phyloP scores from a whole-genome alignment of 2,329 filamentous ascomycete genomes.

The Colletotrichum sublineola region DNA sequence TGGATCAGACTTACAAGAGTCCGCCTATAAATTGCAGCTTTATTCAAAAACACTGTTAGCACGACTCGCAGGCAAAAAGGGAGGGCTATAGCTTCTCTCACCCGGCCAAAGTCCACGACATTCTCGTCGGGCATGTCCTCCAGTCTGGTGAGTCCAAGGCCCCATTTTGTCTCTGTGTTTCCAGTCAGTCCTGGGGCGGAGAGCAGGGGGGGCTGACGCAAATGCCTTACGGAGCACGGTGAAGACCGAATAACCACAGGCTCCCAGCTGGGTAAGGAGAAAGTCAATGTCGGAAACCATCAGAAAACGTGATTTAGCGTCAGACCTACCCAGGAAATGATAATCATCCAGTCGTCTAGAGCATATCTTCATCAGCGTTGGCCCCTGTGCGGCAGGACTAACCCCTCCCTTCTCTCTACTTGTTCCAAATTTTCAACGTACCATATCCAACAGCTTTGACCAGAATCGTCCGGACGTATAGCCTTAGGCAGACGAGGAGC shows the following conservation, averaged over 20 bases:
- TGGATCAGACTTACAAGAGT: slow-evolving; percentile 53
- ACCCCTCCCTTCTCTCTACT: not conserved
- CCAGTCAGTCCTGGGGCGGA: not conserved
- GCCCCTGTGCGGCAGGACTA: not conserved
- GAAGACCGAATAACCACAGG: slow-evolving; percentile 53
- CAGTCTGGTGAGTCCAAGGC: slow-evolving; percentile 53
- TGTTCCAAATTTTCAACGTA: slow-evolving; percentile 11
- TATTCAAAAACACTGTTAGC: not conserved
- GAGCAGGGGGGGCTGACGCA: not conserved
- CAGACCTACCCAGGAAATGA: slow-evolving; percentile 48
- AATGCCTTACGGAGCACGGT: slow-evolving; percentile 52
- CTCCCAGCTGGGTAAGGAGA: slow-evolving; percentile 44
- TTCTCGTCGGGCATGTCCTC: slow-evolving; percentile 55
- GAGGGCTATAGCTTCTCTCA: slow-evolving; percentile 1
- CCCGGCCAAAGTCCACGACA: slow-evolving; percentile 54
- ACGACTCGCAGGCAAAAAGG: accelerated
- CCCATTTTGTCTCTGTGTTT: slow-evolving; percentile 58
- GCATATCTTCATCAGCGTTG: slow-evolving; percentile 9
- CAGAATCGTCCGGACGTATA: slow-evolving; percentile 52
- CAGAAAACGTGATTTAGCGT: not conserved
- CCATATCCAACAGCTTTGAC: slow-evolving; percentile 51
- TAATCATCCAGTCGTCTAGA: slow-evolving; percentile 43
- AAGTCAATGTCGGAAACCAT: not conserved
- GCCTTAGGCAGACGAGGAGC: slow-evolving; percentile 49
- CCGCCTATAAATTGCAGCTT: slow-evolving; percentile 57